Conservation (phyloP, 345 rosid genomes). For the Noccaea bulbosa region DNA sequence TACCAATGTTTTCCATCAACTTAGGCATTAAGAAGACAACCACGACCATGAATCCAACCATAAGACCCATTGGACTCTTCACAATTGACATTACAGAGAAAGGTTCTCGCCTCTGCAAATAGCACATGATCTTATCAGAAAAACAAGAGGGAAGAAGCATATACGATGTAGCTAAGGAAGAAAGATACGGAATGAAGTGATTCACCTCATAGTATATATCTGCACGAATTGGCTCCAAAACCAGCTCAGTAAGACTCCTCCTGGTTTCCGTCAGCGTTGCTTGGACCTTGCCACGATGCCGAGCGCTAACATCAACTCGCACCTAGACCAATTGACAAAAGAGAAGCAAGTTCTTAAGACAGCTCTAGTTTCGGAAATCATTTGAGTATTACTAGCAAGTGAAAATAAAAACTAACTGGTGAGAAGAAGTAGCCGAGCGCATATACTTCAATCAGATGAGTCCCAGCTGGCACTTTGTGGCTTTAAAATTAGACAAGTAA, state of each 20-base stretch:
- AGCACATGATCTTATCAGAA: constrained; percentile 17
- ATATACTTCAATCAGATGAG: constrained; percentile 93
- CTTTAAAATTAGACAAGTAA: constrained; percentile 59
- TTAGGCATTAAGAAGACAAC: constrained; percentile 96
- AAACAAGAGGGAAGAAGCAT: constrained; percentile 32
- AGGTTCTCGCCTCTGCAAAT: constrained; percentile 83
- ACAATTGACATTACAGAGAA: constrained; percentile 77
- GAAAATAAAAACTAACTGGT: constrained; percentile 58
- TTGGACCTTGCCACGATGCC: constrained; percentile 92
- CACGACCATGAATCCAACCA: constrained; percentile 94
- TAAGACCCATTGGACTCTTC: constrained; percentile 99
- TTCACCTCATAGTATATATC: constrained; percentile 92
- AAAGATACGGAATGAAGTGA: constrained; percentile 19
- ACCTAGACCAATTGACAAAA: constrained; percentile 55
- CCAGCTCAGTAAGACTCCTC: constrained; percentile 80
- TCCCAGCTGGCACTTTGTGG: constrained; percentile 86
- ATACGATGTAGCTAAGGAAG: constrained; percentile 11
- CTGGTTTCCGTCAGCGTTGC: constrained; percentile 94
- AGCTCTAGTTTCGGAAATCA: constrained; percentile 1
- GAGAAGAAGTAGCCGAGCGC: constrained; percentile 91
- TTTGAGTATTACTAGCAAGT: neutral
- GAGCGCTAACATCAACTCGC: constrained; percentile 95
- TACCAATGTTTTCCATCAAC: constrained; percentile 94
- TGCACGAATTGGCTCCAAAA: constrained; percentile 77
- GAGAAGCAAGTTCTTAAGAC: neutral